Conservation (phyloP, 306 rosid species). For the Cotoneaster glaucophyllus region DNA sequence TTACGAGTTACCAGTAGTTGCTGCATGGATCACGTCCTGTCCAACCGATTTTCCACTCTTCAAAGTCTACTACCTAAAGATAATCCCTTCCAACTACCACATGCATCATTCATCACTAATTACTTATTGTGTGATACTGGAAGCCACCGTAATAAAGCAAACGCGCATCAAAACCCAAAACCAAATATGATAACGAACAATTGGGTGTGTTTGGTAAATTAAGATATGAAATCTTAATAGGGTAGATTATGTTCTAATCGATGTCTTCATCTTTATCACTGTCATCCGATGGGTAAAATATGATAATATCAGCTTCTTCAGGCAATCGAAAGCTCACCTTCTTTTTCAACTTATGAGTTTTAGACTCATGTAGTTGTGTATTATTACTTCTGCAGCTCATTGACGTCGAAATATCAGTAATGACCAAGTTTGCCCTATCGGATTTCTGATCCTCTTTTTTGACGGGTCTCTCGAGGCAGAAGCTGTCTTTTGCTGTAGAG, state of each 20-base stretch:
- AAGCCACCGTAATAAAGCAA: too few relatives aligned
- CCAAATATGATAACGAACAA: background rate
- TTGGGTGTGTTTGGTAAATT: background rate
- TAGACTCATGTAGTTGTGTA: too few relatives aligned
- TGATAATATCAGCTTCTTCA: conserved; percentile 28
- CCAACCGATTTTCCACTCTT: too few relatives aligned
- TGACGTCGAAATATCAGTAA: background rate
- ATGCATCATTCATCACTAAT: background rate
- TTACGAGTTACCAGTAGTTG: too few relatives aligned
- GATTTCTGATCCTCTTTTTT: background rate
- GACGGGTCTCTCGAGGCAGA: conserved; percentile 2
- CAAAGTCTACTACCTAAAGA: too few relatives aligned
- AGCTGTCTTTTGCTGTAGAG: conserved; percentile 15
- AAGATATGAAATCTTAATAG: background rate
- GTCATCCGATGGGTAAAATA: conserved; percentile 20
- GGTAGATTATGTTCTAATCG: background rate
- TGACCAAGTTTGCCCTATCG: background rate
- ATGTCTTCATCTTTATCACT: background rate
- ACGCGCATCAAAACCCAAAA: background rate
- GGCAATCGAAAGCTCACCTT: conserved; percentile 29
- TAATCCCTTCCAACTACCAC: too few relatives aligned
- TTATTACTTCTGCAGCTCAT: background rate
- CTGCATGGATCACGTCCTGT: too few relatives aligned
- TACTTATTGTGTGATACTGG: too few relatives aligned
- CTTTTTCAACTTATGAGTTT: conserved; percentile 14